These are phyloP conservation scores for Curvularia eragrostidis DNA, from an alignment of 2,329 filamentous ascomycete genomes.

Conservation along the genomic window DNA sequence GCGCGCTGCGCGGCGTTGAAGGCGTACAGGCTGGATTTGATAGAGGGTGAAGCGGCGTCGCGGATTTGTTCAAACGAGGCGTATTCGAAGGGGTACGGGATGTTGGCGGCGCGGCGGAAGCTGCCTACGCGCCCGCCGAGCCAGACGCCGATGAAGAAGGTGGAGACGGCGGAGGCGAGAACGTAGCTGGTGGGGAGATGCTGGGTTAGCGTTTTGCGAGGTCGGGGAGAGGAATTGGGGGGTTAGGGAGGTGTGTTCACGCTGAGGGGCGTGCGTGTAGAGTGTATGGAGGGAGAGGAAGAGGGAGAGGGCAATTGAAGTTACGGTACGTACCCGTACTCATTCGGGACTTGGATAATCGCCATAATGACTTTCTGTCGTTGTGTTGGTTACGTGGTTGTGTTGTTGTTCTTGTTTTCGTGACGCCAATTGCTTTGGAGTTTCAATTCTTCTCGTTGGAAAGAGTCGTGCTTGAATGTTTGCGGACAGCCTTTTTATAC, in stretches of 20 bases:
- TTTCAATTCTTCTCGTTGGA: not conserved
- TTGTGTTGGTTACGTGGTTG: not conserved
- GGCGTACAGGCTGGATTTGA: conserved; percentile 53
- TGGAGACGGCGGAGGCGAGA: conserved; percentile 61
- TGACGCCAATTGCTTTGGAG: not conserved
- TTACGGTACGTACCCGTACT: conserved; percentile 42
- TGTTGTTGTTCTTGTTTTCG: not conserved
- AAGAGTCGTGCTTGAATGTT: not conserved
- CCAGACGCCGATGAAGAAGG: conserved; percentile 61
- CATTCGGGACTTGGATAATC: conserved; percentile 32
- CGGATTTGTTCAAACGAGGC: conserved; percentile 62
- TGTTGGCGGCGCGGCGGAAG: conserved; percentile 60
- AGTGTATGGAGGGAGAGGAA: not conserved
- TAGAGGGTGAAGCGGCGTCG: conserved; percentile 45
- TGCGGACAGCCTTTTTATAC: not conserved
- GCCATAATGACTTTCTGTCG: conserved; percentile 25
- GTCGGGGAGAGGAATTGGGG: not conserved
- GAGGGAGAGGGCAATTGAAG: not conserved
- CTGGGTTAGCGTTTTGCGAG: conserved; percentile 14
- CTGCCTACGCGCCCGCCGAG: conserved; percentile 57
- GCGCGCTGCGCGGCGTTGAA: conserved; percentile 55
- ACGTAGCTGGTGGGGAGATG: conserved; percentile 66
- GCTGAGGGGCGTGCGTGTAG: too few species aligned
- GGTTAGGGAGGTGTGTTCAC: not conserved
- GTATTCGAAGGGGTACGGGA: conserved; percentile 66